Base-by-base conservation (phyloP, 2,329 filamentous ascomycete species). In the Pestalotiopsis sp. region DNA sequence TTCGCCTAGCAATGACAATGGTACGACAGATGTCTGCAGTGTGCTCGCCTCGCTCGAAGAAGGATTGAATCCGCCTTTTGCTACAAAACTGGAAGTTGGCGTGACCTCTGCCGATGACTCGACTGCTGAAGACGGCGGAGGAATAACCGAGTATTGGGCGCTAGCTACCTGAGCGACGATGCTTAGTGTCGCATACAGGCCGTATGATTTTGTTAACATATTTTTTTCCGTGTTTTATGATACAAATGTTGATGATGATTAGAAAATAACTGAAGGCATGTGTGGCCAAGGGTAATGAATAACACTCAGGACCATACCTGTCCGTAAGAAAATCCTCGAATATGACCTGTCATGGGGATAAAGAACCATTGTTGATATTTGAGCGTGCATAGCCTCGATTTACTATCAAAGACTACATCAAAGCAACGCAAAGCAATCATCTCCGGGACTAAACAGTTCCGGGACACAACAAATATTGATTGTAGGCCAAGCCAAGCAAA, bases 141-240 rank as follows among this genome's bases (percentile, higher is more conserved):
- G 17, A 27, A 12, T 40, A 45, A 23, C 38, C 12, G 41, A 49
- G 23, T 49, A 41, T 40, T 66, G 36, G 14, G 36, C 65, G 38
- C 23, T 31, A n/a, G 65, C 52, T 6, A 66, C n/a, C 3, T 60
- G 57, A 31, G 65, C 52, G 11, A 52, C 9, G 36, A 66, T n/a
- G 14, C 56, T 36, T n/a, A 66, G 36, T 7, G 36, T 41, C n/a
- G 56, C 65, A 52, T 59, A 38, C 11, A 66, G 23, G 52, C 65
- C 65, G 36, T 66, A 66, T 66, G 41, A 12, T 66, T 66, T 60
- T 40, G n/a, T 41, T 36, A 36, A 38, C 65, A 66, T 66, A 14
- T 20, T 66, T 25, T 66, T 56, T 52, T 52, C 23, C 45, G 45
- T 23, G 17, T 20, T n/a, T 52, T n/a, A 52, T 9, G 20, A 52